Evolutionary conservation across 2,329 filamentous ascomycete genomes (phyloP).

Genomic region (Cladophialophora exuberans): DNA sequence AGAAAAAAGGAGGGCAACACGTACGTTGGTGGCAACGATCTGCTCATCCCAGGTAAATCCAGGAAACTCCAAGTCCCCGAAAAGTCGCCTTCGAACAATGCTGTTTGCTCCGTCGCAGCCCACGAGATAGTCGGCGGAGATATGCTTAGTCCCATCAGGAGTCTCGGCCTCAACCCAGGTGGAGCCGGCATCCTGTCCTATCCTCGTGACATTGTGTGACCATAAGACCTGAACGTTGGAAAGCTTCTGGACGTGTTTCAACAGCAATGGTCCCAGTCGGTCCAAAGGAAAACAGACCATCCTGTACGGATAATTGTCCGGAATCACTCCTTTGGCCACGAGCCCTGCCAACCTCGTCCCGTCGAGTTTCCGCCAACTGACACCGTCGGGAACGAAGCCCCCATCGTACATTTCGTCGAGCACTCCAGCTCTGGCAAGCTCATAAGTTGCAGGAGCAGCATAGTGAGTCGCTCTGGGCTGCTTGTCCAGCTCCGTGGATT

Average conservation of each 20-base stretch:
- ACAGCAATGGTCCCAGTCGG: slow-evolving; percentile 47
- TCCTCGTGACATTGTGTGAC: slow-evolving; percentile 43
- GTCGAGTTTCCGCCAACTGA: slow-evolving; percentile 51
- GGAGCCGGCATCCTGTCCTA: slow-evolving; percentile 28
- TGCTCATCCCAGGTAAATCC: slow-evolving; percentile 30
- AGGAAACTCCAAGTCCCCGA: slow-evolving; percentile 24
- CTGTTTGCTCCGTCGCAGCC: slow-evolving; percentile 44
- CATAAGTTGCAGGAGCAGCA: slow-evolving; percentile 60
- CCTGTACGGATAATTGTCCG: slow-evolving; percentile 38
- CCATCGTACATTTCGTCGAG: slow-evolving; percentile 52
- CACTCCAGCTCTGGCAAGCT: slow-evolving; percentile 62
- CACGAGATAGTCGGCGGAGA: slow-evolving; percentile 43
- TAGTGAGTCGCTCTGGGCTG: slow-evolving; percentile 69
- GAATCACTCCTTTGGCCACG: slow-evolving; percentile 35
- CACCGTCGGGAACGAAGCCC: slow-evolving; percentile 46
- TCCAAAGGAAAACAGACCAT: slow-evolving; percentile 52
- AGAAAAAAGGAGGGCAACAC: slow-evolving; percentile 1
- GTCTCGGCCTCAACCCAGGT: slow-evolving; percentile 28
- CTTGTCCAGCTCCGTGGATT: slow-evolving; percentile 57
- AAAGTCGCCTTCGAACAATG: slow-evolving; percentile 22
- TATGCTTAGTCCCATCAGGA: slow-evolving; percentile 14
- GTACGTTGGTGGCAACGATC: slow-evolving; percentile 32
- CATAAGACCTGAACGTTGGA: slow-evolving; percentile 45
- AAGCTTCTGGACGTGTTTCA: slow-evolving; percentile 41
- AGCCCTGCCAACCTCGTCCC: slow-evolving; percentile 38